Percentiles rank a stretch among this genome's conserved stretches.
Conservation (phyloP, 1,284 basidiomycete genomes). For the Leccinum olivaceoglutinosum region DNA sequence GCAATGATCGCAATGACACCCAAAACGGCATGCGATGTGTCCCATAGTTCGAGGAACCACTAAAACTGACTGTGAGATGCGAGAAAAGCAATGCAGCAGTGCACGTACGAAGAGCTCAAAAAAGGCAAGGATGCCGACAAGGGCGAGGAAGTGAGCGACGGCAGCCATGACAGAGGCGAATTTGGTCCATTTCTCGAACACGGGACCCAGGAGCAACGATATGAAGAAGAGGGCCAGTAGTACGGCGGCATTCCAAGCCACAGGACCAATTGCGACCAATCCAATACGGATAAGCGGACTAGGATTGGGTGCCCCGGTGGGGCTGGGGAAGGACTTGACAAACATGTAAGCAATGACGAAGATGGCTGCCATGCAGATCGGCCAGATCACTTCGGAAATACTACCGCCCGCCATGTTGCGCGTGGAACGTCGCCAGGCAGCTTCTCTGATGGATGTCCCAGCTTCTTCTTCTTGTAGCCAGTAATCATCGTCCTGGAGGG, state of each 20-base stretch:
- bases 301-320: constrained; percentile 56
- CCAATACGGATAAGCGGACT: constrained; percentile 87
- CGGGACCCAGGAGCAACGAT: constrained; percentile 88
- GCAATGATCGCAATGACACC: constrained; percentile 83
- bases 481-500: constrained; percentile 94
- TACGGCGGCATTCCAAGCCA: constrained; percentile 93
- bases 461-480: constrained; percentile 96
- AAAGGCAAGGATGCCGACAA: constrained; percentile 82
- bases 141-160: constrained; percentile 74
- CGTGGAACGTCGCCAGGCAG: constrained; percentile 88
- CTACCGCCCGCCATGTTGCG: constrained; percentile 80
- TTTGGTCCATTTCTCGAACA: constrained; percentile 80
- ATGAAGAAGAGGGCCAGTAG: constrained; percentile 85
- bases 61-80: constrained; percentile 31
- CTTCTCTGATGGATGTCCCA: constrained; percentile 94
- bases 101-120: constrained; percentile 89
- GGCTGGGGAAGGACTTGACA: constrained; percentile 79
- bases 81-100: constrained; percentile 3
- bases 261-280: constrained; percentile 88
- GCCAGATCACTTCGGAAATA: constrained; percentile 86
- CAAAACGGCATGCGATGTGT: constrained; percentile 88
- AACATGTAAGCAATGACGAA: constrained; percentile 90
- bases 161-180: constrained; percentile 92
- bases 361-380: constrained; percentile 71
- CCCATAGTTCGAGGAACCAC: constrained; percentile 98